phyloP scores from a whole-genome alignment of 1,284 basidiomycete genomes.

The Anthracocystis setariae region DNA sequence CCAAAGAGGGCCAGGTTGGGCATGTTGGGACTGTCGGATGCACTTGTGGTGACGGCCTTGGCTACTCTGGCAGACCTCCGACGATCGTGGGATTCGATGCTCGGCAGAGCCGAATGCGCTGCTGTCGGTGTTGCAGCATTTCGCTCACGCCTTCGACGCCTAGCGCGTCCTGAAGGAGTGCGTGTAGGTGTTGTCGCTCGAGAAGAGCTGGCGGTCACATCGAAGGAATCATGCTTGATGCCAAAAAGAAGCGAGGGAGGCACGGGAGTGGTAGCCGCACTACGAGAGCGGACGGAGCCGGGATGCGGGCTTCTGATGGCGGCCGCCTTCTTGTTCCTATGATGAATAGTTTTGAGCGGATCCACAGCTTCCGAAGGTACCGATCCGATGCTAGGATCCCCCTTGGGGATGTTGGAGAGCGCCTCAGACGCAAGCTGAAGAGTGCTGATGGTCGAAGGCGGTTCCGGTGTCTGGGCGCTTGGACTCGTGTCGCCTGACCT shows the following conservation, averaged over 20 bases:
- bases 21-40: conserved; percentile 27
- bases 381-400: background rate
- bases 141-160: conserved; percentile 37
- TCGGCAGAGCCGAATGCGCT: conserved; percentile 17
- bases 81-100: conserved; percentile 35
- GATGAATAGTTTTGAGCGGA: conserved; percentile 23
- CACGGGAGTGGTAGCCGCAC: conserved; percentile 34
- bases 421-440: conserved; percentile 34
- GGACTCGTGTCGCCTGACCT: conserved; percentile 19
- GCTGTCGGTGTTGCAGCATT: conserved; percentile 10
- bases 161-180: conserved; percentile 25
- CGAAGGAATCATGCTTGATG: conserved; percentile 19
- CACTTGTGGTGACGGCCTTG: conserved; percentile 23
- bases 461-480: conserved; percentile 19
- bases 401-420: conserved; percentile 22
- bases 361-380: conserved; percentile 25
- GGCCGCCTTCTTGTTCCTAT: conserved; percentile 30
- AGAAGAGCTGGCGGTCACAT: conserved; percentile 30
- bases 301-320: conserved; percentile 40
- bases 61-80: conserved; percentile 43
- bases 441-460: conserved; percentile 28
- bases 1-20: conserved; percentile 38
- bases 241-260: conserved; percentile 19
- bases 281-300: conserved; percentile 29
- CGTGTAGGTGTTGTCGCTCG: conserved; percentile 35